phyloP scores from a whole-genome alignment of 2,329 filamentous ascomycete genomes.

The Lachnellula subtilissima region DNA sequence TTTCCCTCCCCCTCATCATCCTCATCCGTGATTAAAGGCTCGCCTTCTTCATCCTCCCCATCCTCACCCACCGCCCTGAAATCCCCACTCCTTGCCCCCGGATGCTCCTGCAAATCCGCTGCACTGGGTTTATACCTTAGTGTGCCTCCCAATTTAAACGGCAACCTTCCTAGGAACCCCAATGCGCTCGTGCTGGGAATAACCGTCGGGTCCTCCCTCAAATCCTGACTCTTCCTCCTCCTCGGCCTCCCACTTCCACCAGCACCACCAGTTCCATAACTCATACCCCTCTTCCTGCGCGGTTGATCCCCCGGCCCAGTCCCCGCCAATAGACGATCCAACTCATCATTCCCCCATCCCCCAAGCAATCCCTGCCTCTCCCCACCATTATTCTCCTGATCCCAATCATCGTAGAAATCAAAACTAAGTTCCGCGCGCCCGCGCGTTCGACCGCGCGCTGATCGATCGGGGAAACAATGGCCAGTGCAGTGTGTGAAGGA shows the following conservation, averaged over 20 bases:
- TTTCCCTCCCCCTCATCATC: constrained; percentile 10
- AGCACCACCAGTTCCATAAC: constrained; percentile 68
- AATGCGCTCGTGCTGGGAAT: constrained; percentile 82
- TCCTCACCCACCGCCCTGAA: constrained; percentile 34
- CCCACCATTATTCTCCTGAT: constrained; percentile 41
- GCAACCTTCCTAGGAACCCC: constrained; percentile 77
- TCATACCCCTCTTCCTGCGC: constrained; percentile 75
- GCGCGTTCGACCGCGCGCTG: constrained; percentile 59
- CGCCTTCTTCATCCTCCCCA: constrained; percentile 49
- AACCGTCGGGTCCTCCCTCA: constrained; percentile 66
- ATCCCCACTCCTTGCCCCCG: constrained; percentile 39
- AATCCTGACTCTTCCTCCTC: constrained; percentile 51
- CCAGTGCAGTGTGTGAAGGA: constrained; percentile 69
- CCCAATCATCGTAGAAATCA: constrained; percentile 98
- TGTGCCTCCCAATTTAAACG: constrained; percentile 78
- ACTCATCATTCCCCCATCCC: constrained; percentile 76
- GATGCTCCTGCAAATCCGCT: constrained; percentile 84
- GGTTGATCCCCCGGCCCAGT: constrained; percentile 55
- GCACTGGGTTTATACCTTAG: constrained; percentile 86
- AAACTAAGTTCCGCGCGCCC: constrained; percentile 78
- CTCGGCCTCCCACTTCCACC: constrained; percentile 15
- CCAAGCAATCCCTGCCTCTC: constrained; percentile 57
- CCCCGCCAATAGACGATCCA: constrained; percentile 75
- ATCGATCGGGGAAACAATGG: constrained; percentile 65
- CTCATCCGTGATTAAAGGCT: constrained; percentile 61